Conservation (phyloP, 148 eudicot species). For the Rhododendron kiyosumense region DNA sequence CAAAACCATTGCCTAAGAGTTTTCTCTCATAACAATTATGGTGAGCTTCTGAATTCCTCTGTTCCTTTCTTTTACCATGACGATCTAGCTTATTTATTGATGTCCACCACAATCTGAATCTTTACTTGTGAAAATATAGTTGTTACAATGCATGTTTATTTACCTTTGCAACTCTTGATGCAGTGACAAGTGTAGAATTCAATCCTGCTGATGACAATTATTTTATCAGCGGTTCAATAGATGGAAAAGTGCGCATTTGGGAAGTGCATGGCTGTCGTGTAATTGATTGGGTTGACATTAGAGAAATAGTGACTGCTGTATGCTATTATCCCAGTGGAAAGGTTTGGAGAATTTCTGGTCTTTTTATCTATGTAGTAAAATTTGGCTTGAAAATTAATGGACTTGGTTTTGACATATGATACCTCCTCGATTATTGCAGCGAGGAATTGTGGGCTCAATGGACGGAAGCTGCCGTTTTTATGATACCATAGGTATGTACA, state of each 20-base stretch:
- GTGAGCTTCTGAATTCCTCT: slow-evolving; percentile 27
- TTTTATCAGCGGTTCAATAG: slow-evolving; percentile 92
- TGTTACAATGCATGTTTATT: not conserved
- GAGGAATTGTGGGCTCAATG: slow-evolving; percentile 68
- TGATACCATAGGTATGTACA: slow-evolving; percentile 47
- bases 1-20: slow-evolving; percentile 41
- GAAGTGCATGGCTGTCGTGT: slow-evolving; percentile 53
- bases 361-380: not conserved
- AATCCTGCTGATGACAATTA: slow-evolving; percentile 62
- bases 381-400: not conserved
- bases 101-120: not conserved
- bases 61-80: not conserved
- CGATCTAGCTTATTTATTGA: not conserved
- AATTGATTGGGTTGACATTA: slow-evolving; percentile 76
- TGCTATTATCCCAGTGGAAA: slow-evolving; percentile 80
- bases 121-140: not conserved
- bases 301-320: slow-evolving; percentile 86
- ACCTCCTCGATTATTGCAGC: slow-evolving; percentile 32
- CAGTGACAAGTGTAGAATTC: slow-evolving; percentile 85
- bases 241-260: slow-evolving; percentile 93
- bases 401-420: not conserved
- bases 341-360: slow-evolving; percentile 32
- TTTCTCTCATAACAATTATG: slow-evolving; percentile 75
- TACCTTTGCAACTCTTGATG: slow-evolving; percentile 18
- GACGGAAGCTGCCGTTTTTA: slow-evolving; percentile 66